Evolutionary conservation across 2,329 filamentous ascomycete species (phyloP).

Genomic region (Sordariomycetes sp.): DNA sequence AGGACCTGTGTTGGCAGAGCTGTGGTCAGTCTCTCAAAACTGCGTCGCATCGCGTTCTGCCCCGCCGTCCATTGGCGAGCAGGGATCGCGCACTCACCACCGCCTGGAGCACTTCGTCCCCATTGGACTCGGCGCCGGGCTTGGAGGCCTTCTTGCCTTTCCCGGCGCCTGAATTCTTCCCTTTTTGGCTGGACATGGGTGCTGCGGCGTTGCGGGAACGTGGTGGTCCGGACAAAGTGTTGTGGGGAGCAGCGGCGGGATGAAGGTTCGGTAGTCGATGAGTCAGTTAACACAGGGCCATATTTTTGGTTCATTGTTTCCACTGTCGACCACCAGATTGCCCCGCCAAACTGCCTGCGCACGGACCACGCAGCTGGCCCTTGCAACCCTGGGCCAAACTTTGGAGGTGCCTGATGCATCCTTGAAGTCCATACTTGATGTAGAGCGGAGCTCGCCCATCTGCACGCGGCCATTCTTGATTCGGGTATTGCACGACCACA

Average conservation of each 20-base stretch:
- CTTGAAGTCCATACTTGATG: too few species aligned
- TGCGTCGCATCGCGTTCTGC: background rate
- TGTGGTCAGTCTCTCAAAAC: background rate
- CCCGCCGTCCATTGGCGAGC: slow-evolving; percentile 8
- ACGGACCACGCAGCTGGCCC: background rate
- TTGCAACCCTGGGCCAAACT: too few species aligned
- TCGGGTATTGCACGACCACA: too few species aligned
- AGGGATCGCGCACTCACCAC: slow-evolving; percentile 30
- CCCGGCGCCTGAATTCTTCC: slow-evolving; percentile 14
- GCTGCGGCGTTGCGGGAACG: background rate
- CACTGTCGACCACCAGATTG: background rate
- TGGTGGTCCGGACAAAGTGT: background rate
- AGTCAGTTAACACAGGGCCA: background rate
- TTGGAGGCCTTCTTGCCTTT: slow-evolving; percentile 45
- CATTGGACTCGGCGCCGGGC: slow-evolving; percentile 39
- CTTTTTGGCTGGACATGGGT: slow-evolving; percentile 21
- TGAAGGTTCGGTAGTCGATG: background rate
- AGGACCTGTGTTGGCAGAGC: slow-evolving; percentile 52
- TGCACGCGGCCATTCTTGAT: too few species aligned
- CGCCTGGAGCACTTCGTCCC: slow-evolving; percentile 47
- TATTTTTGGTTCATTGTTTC: background rate
- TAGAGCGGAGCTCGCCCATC: too few species aligned
- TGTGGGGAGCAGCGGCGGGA: background rate
- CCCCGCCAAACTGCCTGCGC: background rate
- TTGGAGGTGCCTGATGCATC: too few species aligned